These are phyloP conservation scores for Ephemerocybe angulata DNA, from an alignment of 768 basidiomycete genomes.

Conservation along the genomic window DNA sequence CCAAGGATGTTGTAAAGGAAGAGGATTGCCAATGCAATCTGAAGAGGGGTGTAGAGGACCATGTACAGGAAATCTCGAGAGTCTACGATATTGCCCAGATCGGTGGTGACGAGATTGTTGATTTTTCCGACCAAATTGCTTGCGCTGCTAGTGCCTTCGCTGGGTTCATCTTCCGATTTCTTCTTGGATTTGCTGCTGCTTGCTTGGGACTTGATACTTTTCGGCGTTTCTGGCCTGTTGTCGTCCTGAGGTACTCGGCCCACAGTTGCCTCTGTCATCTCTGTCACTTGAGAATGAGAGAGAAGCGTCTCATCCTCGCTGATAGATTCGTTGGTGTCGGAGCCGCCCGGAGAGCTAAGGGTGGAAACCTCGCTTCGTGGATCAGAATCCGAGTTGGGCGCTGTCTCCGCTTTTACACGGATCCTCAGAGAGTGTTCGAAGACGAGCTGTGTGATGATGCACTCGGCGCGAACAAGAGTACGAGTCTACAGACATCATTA, in stretches of 20 bases:
- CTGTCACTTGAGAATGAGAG: slow-evolving; percentile 6
- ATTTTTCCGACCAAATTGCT: slow-evolving; percentile 68
- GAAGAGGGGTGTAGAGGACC: slow-evolving; percentile 39
- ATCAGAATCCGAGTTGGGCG: slow-evolving; percentile 1
- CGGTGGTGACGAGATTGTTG: slow-evolving; percentile 74
- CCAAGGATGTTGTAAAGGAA: slow-evolving; percentile 49
- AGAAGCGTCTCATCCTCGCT: slow-evolving; percentile 3
- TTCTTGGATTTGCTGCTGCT: slow-evolving; percentile 2
- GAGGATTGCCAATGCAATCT: slow-evolving; percentile 35
- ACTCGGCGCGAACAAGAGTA: slow-evolving; percentile 46
- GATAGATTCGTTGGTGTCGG: slow-evolving; percentile 4
- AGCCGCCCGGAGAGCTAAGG: slow-evolving; percentile 14
- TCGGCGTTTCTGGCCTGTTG: neutral
- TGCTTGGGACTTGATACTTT: slow-evolving; percentile 2
- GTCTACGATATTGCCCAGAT: slow-evolving; percentile 41
- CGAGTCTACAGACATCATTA: slow-evolving; percentile 41
- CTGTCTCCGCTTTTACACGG: slow-evolving; percentile 47
- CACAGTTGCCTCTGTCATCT: slow-evolving; percentile 2
- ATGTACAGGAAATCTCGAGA: slow-evolving; percentile 35
- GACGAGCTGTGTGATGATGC: slow-evolving; percentile 38
- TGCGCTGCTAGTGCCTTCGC: slow-evolving; percentile 10
- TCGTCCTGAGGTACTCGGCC: neutral
- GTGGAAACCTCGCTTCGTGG: slow-evolving; percentile 4
- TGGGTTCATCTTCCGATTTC: neutral
- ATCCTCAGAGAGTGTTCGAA: slow-evolving; percentile 53